phyloP scores from a whole-genome alignment of 139 green algal species.

The Chlorella sp. region DNA sequence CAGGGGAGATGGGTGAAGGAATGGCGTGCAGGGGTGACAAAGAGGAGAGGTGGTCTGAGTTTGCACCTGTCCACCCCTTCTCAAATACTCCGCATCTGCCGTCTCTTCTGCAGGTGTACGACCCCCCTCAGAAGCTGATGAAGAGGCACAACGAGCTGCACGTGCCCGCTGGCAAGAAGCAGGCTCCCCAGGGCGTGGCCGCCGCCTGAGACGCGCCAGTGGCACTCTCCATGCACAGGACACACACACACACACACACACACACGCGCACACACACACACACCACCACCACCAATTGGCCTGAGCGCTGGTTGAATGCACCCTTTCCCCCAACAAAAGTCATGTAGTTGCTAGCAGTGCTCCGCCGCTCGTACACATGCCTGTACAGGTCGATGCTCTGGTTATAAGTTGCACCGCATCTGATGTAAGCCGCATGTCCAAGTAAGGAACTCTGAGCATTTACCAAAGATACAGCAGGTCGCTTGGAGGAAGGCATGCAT shows the following conservation, averaged over 20 bases:
- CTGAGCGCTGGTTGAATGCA: not conserved
- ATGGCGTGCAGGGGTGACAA: too few relatives aligned
- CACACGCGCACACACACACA: too few relatives aligned
- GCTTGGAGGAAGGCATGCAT: too few relatives aligned
- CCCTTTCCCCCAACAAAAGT: too few relatives aligned
- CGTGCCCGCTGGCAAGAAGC: slow-evolving; percentile 1
- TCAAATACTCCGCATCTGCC: not conserved
- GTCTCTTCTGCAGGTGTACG: slow-evolving; percentile 30
- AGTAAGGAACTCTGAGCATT: too few relatives aligned
- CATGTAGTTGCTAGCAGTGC: too few relatives aligned
- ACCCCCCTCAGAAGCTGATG: slow-evolving; percentile 43
- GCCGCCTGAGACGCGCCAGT: not conserved
- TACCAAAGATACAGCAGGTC: too few relatives aligned
- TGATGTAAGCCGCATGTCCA: too few relatives aligned
- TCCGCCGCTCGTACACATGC: not conserved
- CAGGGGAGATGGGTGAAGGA: too few relatives aligned
- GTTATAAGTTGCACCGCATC: not conserved
- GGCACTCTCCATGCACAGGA: not conserved
- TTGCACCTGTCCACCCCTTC: not conserved
- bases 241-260: too few relatives aligned
- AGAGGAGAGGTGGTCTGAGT: too few relatives aligned
- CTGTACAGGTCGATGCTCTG: not conserved
- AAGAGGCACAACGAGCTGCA: slow-evolving; percentile 29
- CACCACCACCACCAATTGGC: not conserved
- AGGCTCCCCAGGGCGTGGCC: not conserved